Conservation (phyloP, 148 eudicot species). For the Chenopodium album region DNA sequence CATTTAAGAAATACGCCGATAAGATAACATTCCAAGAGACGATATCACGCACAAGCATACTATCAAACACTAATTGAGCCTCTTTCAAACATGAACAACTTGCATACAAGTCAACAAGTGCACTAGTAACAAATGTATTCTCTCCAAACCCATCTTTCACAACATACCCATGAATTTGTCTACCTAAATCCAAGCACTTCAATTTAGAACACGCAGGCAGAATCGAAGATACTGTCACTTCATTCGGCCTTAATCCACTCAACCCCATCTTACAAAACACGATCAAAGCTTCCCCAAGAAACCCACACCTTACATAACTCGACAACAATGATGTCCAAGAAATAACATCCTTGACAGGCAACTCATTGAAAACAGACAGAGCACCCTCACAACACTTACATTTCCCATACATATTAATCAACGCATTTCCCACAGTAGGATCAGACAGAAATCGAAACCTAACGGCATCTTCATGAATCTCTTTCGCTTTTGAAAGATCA, state of each 20-base stretch:
- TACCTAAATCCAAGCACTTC: slow-evolving; percentile 55
- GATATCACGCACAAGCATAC: slow-evolving; percentile 41
- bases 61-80: slow-evolving; percentile 59
- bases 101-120: slow-evolving; percentile 73
- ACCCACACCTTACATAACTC: slow-evolving; percentile 62
- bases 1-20: slow-evolving; percentile 57
- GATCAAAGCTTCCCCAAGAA: slow-evolving; percentile 39
- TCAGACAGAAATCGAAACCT: slow-evolving; percentile 41
- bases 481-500: slow-evolving; percentile 52
- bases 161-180: slow-evolving; percentile 64
- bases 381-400: slow-evolving; percentile 56
- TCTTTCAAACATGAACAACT: slow-evolving; percentile 54
- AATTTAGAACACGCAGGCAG: slow-evolving; percentile 69
- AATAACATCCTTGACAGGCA: slow-evolving; percentile 61
- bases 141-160: slow-evolving; percentile 50
- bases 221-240: slow-evolving; percentile 58
- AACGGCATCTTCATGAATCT: slow-evolving; percentile 53
- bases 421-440: slow-evolving; percentile 58
- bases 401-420: slow-evolving; percentile 81
- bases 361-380: slow-evolving; percentile 38
- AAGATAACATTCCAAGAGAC: slow-evolving; percentile 71
- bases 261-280: slow-evolving; percentile 64
- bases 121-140: slow-evolving; percentile 63
- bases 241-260: slow-evolving; percentile 55
- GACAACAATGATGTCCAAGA: slow-evolving; percentile 81